Base-by-base conservation (phyloP, 2,329 filamentous ascomycete species). In the Parafenestella ontariensis region DNA sequence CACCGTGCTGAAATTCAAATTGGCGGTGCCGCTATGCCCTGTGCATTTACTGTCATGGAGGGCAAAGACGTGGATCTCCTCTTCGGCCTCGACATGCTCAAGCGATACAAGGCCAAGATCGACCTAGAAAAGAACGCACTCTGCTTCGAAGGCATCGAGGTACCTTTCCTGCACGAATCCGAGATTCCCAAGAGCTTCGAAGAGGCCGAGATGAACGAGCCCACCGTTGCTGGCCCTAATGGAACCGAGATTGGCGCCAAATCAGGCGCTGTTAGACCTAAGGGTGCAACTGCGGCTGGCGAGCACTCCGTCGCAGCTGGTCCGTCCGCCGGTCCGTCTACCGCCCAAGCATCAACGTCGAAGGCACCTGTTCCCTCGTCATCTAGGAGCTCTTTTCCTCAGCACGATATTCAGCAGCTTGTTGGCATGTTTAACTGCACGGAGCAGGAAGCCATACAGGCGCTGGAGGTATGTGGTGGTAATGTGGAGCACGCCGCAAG, bases 11-110 rank as follows among this genome's bases (percentile, higher is more conserved):
- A 94, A 76, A 96, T 99, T 76, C 94, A 91, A 76, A 95, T 99
- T 64, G 95, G 94, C 48, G 87, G 85, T 37, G 85, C 94, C 58
- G 92, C 92, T 72, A 82, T 99, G 65, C 89, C 94, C 2, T 98
- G 93, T 79, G 95, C 92, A 55, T 99, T 99, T 76, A 99, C 95
- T 3, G 95, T 99, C 71, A 99, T 99, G 95, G 95, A 99, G 79
- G 95, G 95, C 61, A 99, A 98, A 77, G 88, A 92, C 47, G 95
- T 99, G 21, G 95, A 98, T 73, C 82, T 99, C 17, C 84, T 99
- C 2, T 85, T 99, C 11, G 95, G 95, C 3, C 81, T 99, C 37
- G 95, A 99, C 76, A 99, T 99, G 91, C 83, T 99, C 58, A 97
- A 96, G 79, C 87, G 95, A 34, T 93, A 98, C 77, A 94, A 96